phyloP scores from a whole-genome alignment of 2,329 filamentous ascomycete species.

The Dichotomopilus funicola region DNA sequence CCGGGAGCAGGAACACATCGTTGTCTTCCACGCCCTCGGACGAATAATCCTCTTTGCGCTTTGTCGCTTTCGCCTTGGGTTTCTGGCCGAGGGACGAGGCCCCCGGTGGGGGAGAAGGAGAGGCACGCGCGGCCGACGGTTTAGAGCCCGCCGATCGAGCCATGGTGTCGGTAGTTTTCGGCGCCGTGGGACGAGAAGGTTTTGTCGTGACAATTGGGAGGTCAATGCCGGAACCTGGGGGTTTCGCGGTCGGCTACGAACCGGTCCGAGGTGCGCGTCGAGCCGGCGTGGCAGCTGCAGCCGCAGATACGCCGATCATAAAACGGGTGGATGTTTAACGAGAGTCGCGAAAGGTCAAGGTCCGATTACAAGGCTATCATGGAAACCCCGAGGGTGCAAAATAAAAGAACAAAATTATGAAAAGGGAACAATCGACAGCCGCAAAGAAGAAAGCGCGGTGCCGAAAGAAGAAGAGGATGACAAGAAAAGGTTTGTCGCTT shows the following conservation, averaged over 20 bases:
- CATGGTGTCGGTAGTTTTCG: constrained; percentile 26
- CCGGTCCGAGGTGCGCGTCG: constrained; percentile 3
- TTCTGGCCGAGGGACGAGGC: constrained; percentile 5
- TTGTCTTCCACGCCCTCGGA: constrained; percentile 80
- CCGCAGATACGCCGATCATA: constrained; percentile 14
- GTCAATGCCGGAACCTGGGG: background rate
- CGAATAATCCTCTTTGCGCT: constrained; percentile 52
- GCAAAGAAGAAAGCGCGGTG: constrained; percentile 10
- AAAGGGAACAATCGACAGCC: constrained; percentile 13
- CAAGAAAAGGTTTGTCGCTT: constrained; percentile 13
- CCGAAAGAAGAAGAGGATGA: constrained; percentile 4
- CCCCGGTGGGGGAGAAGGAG: constrained; percentile 21
- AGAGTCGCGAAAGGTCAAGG: constrained; percentile 36
- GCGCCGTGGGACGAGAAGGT: background rate
- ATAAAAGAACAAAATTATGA: constrained; percentile 19
- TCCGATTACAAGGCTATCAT: constrained; percentile 35
- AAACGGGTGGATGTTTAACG: constrained; percentile 28
- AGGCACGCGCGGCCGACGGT: constrained; percentile 28
- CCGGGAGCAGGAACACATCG: constrained; percentile 82
- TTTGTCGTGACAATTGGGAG: background rate
- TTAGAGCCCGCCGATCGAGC: constrained; percentile 33
- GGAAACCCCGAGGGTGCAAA: background rate
- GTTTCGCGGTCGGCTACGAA: background rate
- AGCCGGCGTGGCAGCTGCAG: constrained; percentile 11
- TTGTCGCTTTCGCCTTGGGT: constrained; percentile 25